These are phyloP conservation scores for Taxawa tesnikishii DNA, from an alignment of 2,329 filamentous ascomycete genomes.

Conservation along the genomic window DNA sequence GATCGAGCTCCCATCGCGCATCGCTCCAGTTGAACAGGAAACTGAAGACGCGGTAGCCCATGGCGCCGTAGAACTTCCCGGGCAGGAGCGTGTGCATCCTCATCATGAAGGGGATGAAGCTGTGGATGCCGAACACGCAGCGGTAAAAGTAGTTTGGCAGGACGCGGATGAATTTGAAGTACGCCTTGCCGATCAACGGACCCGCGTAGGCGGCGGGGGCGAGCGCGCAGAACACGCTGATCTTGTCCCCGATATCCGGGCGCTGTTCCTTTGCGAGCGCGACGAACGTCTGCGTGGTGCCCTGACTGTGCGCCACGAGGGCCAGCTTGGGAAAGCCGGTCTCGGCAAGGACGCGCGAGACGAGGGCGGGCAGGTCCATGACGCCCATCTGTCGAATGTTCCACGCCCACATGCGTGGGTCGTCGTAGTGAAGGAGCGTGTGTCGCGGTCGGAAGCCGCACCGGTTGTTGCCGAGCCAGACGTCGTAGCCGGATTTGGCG, in stretches of 20 bases:
- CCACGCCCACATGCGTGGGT: constrained; percentile 95
- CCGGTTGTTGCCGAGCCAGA: constrained; percentile 91
- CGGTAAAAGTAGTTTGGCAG: constrained; percentile 68
- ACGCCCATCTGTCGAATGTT: constrained; percentile 91
- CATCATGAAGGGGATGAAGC: constrained; percentile 93
- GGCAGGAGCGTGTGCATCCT: constrained; percentile 58
- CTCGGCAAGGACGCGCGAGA: constrained; percentile 66
- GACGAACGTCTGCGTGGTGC: constrained; percentile 78
- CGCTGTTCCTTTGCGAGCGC: constrained; percentile 82
- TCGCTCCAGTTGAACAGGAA: constrained; percentile 88
- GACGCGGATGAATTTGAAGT: constrained; percentile 82
- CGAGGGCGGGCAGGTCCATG: constrained; percentile 71
- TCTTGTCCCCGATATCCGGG: constrained; percentile 67
- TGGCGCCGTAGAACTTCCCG: constrained; percentile 57
- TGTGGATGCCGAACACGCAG: constrained; percentile 78
- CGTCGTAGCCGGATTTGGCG: constrained; percentile 83
- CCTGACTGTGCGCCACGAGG: constrained; percentile 79
- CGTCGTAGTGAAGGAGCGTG: constrained; percentile 52
- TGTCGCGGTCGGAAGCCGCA: constrained; percentile 77
- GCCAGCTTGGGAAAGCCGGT: constrained; percentile 76
- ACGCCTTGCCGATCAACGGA: constrained; percentile 70
- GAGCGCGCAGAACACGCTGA: constrained; percentile 82
- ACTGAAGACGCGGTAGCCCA: constrained; percentile 81
- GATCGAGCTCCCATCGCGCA: constrained; percentile 65
- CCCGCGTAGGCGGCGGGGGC: constrained; percentile 87